Conservation (phyloP, 371 early-diverging fungal genomes). For the Paramicrosporidium saccamoebae region DNA sequence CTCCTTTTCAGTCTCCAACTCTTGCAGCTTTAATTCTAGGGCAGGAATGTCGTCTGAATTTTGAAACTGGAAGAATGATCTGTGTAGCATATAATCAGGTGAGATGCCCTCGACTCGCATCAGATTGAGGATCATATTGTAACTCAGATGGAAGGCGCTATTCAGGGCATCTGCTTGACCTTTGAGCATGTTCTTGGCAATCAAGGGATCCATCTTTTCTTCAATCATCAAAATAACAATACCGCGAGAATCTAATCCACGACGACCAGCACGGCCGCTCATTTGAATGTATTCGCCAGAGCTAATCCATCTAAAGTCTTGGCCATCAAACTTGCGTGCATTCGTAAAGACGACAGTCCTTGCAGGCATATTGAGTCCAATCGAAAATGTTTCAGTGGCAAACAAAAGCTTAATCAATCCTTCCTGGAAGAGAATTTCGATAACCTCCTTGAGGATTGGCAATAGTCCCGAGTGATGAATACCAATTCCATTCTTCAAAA, state of each 20-base stretch:
- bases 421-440: constrained; percentile 98
- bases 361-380: constrained; percentile 99
- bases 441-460: constrained; percentile 96
- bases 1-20: constrained; percentile 16
- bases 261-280: constrained; percentile 89
- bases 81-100: constrained; percentile 76
- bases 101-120: constrained; percentile 85
- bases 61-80: constrained; percentile 90
- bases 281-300: constrained; percentile 99
- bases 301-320: constrained; percentile 42
- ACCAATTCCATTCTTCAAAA: constrained; percentile 88
- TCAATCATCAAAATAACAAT: constrained; percentile 89
- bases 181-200: constrained; percentile 75
- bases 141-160: constrained; percentile 92
- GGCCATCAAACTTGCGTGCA: constrained; percentile 92
- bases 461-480: constrained; percentile 98
- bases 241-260: constrained; percentile 93
- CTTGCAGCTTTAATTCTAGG: constrained; percentile 16
- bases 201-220: constrained; percentile 76
- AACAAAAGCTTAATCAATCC: constrained; percentile 90
- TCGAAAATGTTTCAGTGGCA: constrained; percentile 99
- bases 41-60: constrained; percentile 45
- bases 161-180: constrained; percentile 73
- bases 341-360: constrained; percentile 95
- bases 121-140: constrained; percentile 96